Percentiles rank a stretch among this genome's conserved stretches.
Evolutionary conservation across 139 green algal species (phyloP).

Genomic region (Diplosphaera chodatii): DNA sequence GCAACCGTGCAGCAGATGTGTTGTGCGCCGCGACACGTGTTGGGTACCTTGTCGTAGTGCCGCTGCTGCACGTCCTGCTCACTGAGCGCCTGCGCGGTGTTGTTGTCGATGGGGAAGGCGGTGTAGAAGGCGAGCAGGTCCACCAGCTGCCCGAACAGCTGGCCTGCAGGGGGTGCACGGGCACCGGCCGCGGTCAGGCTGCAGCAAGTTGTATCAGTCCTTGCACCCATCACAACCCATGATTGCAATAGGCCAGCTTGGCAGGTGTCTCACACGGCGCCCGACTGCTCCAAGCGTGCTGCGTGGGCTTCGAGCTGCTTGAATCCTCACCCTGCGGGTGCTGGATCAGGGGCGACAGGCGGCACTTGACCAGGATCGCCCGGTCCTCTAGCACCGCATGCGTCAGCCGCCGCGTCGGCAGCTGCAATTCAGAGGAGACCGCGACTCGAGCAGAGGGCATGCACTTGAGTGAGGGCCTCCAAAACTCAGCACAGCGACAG

Average conservation of each 20-base stretch:
- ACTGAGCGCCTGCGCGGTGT: slow-evolving; percentile 75
- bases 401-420: slow-evolving; percentile 82
- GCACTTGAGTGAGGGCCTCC: slow-evolving; percentile 1
- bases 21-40: too few relatives aligned
- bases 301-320: too few relatives aligned
- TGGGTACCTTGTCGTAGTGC: slow-evolving; percentile 77
- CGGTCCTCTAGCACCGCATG: slow-evolving; percentile 74
- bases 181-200: too few relatives aligned
- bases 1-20: too few relatives aligned
- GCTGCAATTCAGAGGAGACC: slow-evolving; percentile 21
- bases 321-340: slow-evolving; percentile 38
- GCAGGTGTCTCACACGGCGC: too few relatives aligned
- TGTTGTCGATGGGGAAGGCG: slow-evolving; percentile 90
- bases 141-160: slow-evolving; percentile 79
- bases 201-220: too few relatives aligned
- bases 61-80: slow-evolving; percentile 71
- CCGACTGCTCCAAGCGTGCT: too few relatives aligned
- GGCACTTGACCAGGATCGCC: slow-evolving; percentile 73
- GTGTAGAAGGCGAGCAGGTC: slow-evolving; percentile 84
- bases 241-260: too few relatives aligned
- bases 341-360: slow-evolving; percentile 34
- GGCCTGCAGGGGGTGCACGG: too few relatives aligned
- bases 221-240: too few relatives aligned
- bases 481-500: too few relatives aligned
- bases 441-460: background rate